Base-by-base conservation (phyloP, 768 basidiomycete species). In the Brasilioporus rufonigricans region DNA sequence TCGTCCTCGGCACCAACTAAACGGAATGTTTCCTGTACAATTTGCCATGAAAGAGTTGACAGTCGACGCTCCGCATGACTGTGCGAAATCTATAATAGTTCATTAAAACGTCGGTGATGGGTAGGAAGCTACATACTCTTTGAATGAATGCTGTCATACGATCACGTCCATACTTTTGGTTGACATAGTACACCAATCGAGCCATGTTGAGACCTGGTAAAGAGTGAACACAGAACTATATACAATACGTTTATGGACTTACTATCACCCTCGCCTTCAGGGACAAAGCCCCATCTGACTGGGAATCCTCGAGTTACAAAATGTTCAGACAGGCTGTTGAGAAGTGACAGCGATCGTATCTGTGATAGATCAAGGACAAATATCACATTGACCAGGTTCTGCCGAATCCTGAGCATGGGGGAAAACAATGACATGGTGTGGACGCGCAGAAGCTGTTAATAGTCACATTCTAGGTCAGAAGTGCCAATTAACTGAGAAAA, bases 231-330 rank as follows among this genome's bases (percentile, higher is more conserved):
- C 3, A 2, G 18, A 46, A 5, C 21, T 2, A 1, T 21, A 19
- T 12, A 23, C 11, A 18, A 38, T 43, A 16, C 21, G 21, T 16
- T 21, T 16, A 45, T 21, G 44, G 12, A 50, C 68, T 61, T 46
- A 72, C 75, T 73, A 21, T 83, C 69, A 3, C 65, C 73, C 10
- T 77, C 75, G 0, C 70, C 77, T 52, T 86, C 82, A 3, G 84
- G 94, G 2, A 95, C 91, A 44, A 98, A 66, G 13, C 96, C 96
- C 68, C 94, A 93, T 18, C 91, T 77, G 59, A 93, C 80, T 0
- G 94, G 91, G 41, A 91, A 75, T 16, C 78, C 80, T 32, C 91
- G 78, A 27, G 81, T 73, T 48, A 98, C 84, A 66, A 96, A 84
- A 53, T 77, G 81, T 16, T 80, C 77, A 44, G 97, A 77, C 1